Evolutionary conservation across 371 early-diverging fungal species (phyloP), one percentile per base, ranked within the genome.

Genomic region (Mucor lusitanicus): DNA sequence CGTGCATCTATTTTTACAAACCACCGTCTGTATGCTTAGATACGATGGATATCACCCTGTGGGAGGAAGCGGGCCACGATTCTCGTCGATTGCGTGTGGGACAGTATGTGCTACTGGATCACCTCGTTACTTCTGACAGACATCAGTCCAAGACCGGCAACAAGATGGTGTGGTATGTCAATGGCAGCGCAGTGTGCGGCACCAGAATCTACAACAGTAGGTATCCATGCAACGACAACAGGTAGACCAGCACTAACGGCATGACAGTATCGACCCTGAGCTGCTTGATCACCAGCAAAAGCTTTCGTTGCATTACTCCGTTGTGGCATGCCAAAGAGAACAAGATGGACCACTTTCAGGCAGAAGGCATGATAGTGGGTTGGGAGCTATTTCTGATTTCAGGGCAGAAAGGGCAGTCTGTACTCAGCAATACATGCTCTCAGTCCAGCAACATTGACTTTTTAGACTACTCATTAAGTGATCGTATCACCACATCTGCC

Each of bases 151-250:
- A 39, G 8, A 68, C 67, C 1, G 71, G 70, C 9, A 35, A 69
- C 6, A 57, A 59, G 30, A 50, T 37, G 21, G 55, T 70, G 17
- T 82, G 82, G 82, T 82, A 76, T 62, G 73, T 82, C 55, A 82
- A 82, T 57, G 82, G 82, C 30, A 82, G 82, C 56, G 64, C 23
- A 32, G 61, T 72, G 1, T 76, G 73, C 28, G 76, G 75, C 19
- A 82, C 82, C 6, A 71, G 69, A 25, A 63, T 76, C 0, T 76
- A 66, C 59, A 82, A 82, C 27, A 63, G 82, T 79, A 76, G 73
- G 66, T 42, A 3, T 1, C 5, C 19, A 13, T 23, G 56, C 0
- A 32, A 19, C 13, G 21, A 46, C 32, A 13, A 23, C 33, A 6
- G 33, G 3, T 17, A 35, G 17, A 30, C 27, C 15, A 23, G 23